Evolutionary conservation across 2,329 filamentous ascomycete species (phyloP), one percentile per base, ranked within the genome.

Genomic region (Chalara sp.): DNA sequence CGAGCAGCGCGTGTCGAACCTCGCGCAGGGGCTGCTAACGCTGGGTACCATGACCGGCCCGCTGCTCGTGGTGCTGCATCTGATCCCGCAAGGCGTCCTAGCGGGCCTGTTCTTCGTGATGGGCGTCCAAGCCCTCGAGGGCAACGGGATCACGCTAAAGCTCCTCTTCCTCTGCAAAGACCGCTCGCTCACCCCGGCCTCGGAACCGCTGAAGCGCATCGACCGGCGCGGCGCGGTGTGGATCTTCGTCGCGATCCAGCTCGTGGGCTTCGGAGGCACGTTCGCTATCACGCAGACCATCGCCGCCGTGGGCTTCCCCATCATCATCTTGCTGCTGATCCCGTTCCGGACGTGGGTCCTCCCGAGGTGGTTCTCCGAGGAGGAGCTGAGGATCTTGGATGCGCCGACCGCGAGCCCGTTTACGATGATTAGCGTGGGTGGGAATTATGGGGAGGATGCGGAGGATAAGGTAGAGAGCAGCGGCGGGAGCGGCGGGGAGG

Each of bases 221-320:
- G 68, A 71, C n/a, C 78, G 84, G n/a, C 78, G 81, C 37, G 60
- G 62, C 11, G 80, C 83, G n/a, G 72, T 90, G 54, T 90, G 86
- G 85, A 68, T 70, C 4, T 92, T 91, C 61, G 83, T 89, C 5
- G 69, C 68, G 6, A 67, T 89, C 33, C 83, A 90, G 67, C 68
- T 91, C 4, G 29, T 84, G 42, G 86, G 81, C 0, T 90, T 91
- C 59, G 87, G 76, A 3, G 86, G 83, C 28, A 92, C 87, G 0
- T 90, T 92, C 65, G 87, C 87, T 53, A 87, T 91, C 61, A 90
- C 87, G 0, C 84, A 92, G 69, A 91, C 87, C 0, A 84, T 91
- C 46, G 87, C 87, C 3, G 87, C 87, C 2, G 87, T 92, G 8
- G 87, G 87, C 0, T 92, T 91, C 58, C 87, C 87, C 6, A 52